Conservation (phyloP, 2,329 filamentous ascomycete species). For the Phialocephala subalpina region DNA sequence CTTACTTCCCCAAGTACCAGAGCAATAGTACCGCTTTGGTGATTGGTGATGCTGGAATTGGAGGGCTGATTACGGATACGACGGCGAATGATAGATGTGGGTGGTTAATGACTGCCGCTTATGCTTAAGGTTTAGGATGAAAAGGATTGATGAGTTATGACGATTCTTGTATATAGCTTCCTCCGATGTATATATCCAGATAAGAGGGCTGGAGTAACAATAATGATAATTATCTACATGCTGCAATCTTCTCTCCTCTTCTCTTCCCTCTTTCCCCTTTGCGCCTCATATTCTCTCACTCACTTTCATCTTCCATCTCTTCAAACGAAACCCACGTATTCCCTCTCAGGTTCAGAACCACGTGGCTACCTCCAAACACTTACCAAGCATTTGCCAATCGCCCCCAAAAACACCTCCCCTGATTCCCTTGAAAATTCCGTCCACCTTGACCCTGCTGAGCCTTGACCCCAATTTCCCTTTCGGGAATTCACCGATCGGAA, state of each 20-base stretch:
- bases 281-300: too few relatives aligned
- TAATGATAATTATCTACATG: background rate
- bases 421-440: too few relatives aligned
- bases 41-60: conserved; percentile 29
- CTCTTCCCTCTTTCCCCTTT: background rate
- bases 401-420: too few relatives aligned
- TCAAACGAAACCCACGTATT: too few relatives aligned
- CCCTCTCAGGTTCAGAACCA: background rate
- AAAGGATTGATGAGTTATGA: background rate
- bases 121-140: background rate
- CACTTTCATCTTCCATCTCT: too few relatives aligned
- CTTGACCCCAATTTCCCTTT: background rate
- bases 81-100: conserved; percentile 45
- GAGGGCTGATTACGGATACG: conserved; percentile 31
- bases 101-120: conserved; percentile 35
- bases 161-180: background rate
- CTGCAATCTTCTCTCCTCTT: background rate
- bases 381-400: background rate
- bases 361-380: background rate
- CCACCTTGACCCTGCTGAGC: background rate
- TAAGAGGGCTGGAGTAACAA: background rate
- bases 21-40: conserved; percentile 24
- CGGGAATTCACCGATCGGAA: background rate
- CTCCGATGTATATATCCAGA: background rate
- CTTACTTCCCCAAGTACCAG: conserved; percentile 37